phyloP scores from a whole-genome alignment of 495 filamentous ascomycete species.

The Talaromyces stipitatus region DNA sequence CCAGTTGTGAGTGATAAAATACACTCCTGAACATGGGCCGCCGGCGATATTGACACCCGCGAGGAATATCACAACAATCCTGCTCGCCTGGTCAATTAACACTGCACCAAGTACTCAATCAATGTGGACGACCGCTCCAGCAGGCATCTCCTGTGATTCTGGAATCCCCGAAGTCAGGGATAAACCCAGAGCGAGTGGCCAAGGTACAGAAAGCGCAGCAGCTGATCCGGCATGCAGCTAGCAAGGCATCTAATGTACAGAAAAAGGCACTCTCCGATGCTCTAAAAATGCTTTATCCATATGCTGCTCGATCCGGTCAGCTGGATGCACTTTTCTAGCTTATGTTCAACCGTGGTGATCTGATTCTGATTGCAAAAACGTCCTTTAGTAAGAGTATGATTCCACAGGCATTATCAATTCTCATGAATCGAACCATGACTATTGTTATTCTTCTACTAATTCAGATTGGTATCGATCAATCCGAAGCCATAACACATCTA shows the following conservation, averaged over 20 bases:
- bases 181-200: no score
- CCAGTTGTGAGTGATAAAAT: no score
- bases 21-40: no score
- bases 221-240: no score
- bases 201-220: no score
- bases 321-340: slow-evolving; percentile 9
- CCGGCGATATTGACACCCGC: no score
- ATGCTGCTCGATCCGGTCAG: slow-evolving; percentile 1
- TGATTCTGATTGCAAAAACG: slow-evolving; percentile 10
- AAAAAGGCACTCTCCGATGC: not conserved
- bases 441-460: slow-evolving; percentile 9
- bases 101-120: no score
- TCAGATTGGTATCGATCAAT: slow-evolving; percentile 7
- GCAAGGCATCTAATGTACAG: not conserved
- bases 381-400: slow-evolving; percentile 12
- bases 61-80: no score
- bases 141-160: no score
- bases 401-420: slow-evolving; percentile 6
- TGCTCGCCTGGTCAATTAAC: no score
- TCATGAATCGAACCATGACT: slow-evolving; percentile 6
- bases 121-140: no score
- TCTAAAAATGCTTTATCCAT: slow-evolving; percentile 7
- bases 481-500: not conserved
- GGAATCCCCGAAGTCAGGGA: no score
- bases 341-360: slow-evolving; percentile 8